Base-by-base conservation (phyloP, 192 early-diverging fungal species). In the Oehlia diaphana region DNA sequence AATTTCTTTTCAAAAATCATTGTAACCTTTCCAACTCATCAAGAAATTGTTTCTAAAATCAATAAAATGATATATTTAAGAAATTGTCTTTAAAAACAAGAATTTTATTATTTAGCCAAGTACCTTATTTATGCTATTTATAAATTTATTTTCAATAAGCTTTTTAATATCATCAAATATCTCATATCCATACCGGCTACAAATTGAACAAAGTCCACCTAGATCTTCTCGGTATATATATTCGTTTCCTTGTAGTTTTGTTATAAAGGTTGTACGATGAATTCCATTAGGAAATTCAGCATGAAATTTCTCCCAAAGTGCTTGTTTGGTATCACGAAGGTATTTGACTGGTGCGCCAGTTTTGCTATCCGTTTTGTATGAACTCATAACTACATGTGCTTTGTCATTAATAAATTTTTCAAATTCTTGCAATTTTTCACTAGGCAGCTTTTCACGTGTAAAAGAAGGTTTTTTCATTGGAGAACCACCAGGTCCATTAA, bases 41-140 rank as follows among this genome's bases (percentile, higher is more conserved):
- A 71, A 42, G 37, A 44, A 71, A 49, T 71, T 71, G 6, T 44
- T 71, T 71, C 37, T 71, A 26, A 47, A 47, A 2, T n/a, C n/a
- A 0, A 71, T 28, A 23, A n/a, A 71, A 44, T 21, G 8, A 13
- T 71, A 31, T 31, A 1, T 31, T 31, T 31, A 31, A 26, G 31
- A 31, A 31, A 31, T 31, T 31, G 1, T 31, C 31, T 31, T 31
- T 31, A 31, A 31, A 31, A 31, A 31, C 31, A 31, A 31, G 31
- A 31, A 31, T 31, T 2, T 31, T 31, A 31, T 31, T n/a, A n/a
- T n/a, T n/a, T 31, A 31, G 31, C 31, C 1, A 31, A 31, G 2
- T 31, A 31, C 31, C 31, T 31, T 31, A 1, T 31, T 31, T 31
- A 31, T 1, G 31, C 2, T 2, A 1, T 71, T 21, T 12, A 6